Conservation (phyloP, 208 protist species). For the Leishmania arabica region DNA sequence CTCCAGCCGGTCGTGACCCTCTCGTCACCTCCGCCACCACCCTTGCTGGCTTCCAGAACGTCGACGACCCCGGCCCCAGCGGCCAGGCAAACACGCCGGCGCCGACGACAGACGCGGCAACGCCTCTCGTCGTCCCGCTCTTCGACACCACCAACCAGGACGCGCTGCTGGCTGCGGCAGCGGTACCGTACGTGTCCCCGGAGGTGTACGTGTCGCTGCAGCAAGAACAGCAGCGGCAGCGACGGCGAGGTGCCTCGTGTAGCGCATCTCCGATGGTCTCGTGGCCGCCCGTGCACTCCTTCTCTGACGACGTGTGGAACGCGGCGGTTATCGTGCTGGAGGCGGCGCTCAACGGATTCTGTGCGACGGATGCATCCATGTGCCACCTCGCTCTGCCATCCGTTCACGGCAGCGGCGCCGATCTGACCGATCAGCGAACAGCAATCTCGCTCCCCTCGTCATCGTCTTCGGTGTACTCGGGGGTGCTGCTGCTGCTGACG, state of each 20-base stretch:
- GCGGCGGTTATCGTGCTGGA: slow-evolving; percentile 69
- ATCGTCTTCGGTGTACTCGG: slow-evolving; percentile 52
- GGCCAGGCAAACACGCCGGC: not conserved
- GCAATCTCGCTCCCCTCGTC: not conserved
- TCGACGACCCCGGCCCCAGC: slow-evolving; percentile 4
- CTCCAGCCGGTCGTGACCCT: slow-evolving; percentile 8
- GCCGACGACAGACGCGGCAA: not conserved
- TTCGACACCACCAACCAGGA: slow-evolving; percentile 59
- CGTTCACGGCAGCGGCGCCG: not conserved
- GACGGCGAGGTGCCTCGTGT: not conserved
- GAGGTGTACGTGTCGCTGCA: slow-evolving; percentile 46
- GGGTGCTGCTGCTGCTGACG: slow-evolving; percentile 38
- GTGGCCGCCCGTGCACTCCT: slow-evolving; percentile 37
- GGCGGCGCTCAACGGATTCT: slow-evolving; percentile 58
- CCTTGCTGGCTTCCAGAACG: slow-evolving; percentile 28
- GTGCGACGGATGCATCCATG: slow-evolving; percentile 3
- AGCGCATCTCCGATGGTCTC: not conserved
- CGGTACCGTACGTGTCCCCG: slow-evolving; percentile 74
- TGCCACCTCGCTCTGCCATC: slow-evolving; percentile 34
- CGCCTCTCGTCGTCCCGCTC: slow-evolving; percentile 31
- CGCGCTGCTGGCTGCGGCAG: slow-evolving; percentile 14
- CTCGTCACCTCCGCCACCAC: slow-evolving; percentile 19
- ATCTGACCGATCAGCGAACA: not conserved
- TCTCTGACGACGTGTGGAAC: slow-evolving; percentile 85
- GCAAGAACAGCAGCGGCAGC: slow-evolving; percentile 5